phyloP scores from a whole-genome alignment of 495 filamentous ascomycete species.

The Lentithecium fluviatile region DNA sequence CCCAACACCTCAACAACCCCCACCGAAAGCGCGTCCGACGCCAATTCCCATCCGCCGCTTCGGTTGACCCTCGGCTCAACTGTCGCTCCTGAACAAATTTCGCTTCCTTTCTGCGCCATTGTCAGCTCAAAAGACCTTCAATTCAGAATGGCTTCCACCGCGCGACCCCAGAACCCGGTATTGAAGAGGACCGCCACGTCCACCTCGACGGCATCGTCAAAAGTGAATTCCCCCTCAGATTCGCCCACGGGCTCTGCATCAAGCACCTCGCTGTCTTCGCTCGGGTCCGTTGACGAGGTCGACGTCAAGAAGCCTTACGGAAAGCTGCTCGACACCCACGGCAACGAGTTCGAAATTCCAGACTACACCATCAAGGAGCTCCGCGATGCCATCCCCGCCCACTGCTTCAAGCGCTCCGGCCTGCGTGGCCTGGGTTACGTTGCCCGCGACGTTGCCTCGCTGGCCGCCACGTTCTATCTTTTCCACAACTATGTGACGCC shows the following conservation, averaged over 20 bases:
- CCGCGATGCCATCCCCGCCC: conserved; percentile 74
- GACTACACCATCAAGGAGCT: conserved; percentile 81
- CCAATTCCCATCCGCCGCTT: not conserved
- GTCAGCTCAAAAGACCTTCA: not conserved
- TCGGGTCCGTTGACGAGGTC: conserved; percentile 62
- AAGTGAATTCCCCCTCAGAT: conserved; percentile 58
- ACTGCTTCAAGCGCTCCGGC: conserved; percentile 75
- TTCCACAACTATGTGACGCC: conserved; percentile 64
- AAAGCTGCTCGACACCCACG: conserved; percentile 61
- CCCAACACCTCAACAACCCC: conserved; percentile 16
- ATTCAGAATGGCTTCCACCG: conserved; percentile 57
- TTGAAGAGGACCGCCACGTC: conserved; percentile 54
- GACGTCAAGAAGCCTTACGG: conserved; percentile 43
- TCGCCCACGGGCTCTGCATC: conserved; percentile 56
- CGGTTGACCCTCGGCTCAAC: not conserved
- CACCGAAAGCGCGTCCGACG: not conserved
- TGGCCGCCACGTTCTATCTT: conserved; percentile 63
- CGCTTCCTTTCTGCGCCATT: conserved; percentile 11
- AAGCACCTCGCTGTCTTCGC: conserved; percentile 79
- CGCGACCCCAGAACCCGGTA: conserved; percentile 54
- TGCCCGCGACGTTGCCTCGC: conserved; percentile 63
- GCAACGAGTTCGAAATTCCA: conserved; percentile 71
- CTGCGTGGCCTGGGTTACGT: conserved; percentile 64
- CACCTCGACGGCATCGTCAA: conserved; percentile 49
- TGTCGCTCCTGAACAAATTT: not conserved